A percentile compares a stretch with the other conserved stretches of the same genome.
These are phyloP conservation scores for Lathyrus sativus DNA, from an alignment of 306 rosid species.

Conservation along the genomic window DNA sequence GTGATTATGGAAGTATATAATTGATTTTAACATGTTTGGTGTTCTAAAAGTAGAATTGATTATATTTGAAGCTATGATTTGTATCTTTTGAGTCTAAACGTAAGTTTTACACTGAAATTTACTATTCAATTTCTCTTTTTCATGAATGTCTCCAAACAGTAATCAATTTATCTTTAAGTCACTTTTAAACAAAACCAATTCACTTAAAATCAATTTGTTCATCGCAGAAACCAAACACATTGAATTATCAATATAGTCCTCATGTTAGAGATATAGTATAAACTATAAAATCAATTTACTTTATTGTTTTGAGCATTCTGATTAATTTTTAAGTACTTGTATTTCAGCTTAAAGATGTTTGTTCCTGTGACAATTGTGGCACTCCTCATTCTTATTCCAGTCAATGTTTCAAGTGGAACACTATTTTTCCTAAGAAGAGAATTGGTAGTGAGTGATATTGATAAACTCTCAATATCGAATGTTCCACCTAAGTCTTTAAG, in stretches of 20 bases:
- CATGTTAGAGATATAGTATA: not conserved
- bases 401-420: slow-evolving; percentile 88
- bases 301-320: not conserved
- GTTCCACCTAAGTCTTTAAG: slow-evolving; percentile 77
- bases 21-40: too few relatives aligned
- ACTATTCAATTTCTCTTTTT: too few relatives aligned
- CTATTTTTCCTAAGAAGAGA: slow-evolving; percentile 75
- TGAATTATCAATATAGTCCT: not conserved
- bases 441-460: slow-evolving; percentile 84
- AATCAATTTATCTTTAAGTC: too few relatives aligned
- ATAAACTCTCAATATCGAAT: slow-evolving; percentile 93
- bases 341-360: slow-evolving; percentile 80
- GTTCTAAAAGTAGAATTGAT: too few relatives aligned
- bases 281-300: not conserved
- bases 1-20: too few relatives aligned
- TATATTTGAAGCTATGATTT: too few relatives aligned
- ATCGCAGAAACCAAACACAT: not conserved
- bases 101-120: too few relatives aligned
- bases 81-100: too few relatives aligned
- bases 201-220: too few relatives aligned
- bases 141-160: too few relatives aligned
- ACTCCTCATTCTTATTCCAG: slow-evolving; percentile 89
- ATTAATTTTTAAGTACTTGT: slow-evolving; percentile 18
- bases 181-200: too few relatives aligned
- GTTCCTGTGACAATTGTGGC: slow-evolving; percentile 74